These are phyloP conservation scores for Zopfia rhizophila DNA, from an alignment of 2,329 filamentous ascomycete species.

Conservation along the genomic window DNA sequence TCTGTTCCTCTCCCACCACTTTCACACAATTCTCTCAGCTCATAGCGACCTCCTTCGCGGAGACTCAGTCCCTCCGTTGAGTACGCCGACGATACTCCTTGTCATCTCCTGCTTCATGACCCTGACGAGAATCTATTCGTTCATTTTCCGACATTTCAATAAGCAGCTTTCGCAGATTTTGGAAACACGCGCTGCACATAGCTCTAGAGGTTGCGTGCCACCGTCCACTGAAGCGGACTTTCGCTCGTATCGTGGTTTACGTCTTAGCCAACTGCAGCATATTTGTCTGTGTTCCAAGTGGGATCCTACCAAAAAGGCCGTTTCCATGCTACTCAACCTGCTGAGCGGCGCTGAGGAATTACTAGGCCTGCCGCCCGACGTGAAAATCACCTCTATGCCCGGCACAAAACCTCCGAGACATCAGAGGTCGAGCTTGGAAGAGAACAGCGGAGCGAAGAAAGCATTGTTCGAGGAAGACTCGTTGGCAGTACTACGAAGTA, in stretches of 20 bases:
- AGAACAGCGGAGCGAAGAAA: no score
- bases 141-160: not conserved
- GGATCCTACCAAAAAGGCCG: not conserved
- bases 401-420: no score
- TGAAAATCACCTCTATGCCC: not conserved
- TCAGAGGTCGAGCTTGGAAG: no score
- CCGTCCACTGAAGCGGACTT: not conserved
- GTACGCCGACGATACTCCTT: not conserved
- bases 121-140: not conserved
- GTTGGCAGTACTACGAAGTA: not conserved
- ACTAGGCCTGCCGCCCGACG: not conserved
- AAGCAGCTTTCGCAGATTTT: not conserved
- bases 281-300: not conserved
- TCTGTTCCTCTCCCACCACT: not conserved
- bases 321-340: not conserved
- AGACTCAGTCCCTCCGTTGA: not conserved
- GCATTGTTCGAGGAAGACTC: not conserved
- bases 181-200: not conserved
- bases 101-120: conserved; percentile 1
- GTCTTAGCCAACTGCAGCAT: not conserved
- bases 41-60: no score
- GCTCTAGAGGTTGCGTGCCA: no score
- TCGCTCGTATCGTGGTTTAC: not conserved
- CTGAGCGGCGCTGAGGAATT: not conserved
- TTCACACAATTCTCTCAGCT: not conserved